Evolutionary conservation across 2,329 filamentous ascomycete genomes (phyloP).

Genomic region (Xylariaceae sp.): DNA sequence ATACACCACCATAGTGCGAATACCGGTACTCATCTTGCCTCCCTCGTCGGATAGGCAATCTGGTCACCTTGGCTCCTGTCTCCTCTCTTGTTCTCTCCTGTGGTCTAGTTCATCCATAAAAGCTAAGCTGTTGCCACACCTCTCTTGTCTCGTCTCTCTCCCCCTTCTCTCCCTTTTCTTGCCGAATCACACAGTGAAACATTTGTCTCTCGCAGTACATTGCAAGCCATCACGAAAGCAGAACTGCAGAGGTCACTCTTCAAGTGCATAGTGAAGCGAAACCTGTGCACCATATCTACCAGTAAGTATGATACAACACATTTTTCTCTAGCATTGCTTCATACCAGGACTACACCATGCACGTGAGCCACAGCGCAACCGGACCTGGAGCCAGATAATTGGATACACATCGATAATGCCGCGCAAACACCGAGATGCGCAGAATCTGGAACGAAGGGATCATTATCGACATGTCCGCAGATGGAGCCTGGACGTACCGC

Average conservation of each 20-base stretch:
- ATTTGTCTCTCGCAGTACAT: constrained; percentile 10
- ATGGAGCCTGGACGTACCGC: not conserved
- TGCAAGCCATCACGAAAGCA: constrained; percentile 9
- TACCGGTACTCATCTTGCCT: constrained; percentile 1
- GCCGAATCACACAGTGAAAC: constrained; percentile 24
- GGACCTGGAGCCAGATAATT: not conserved
- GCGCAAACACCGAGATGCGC: not conserved
- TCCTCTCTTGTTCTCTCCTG: constrained; percentile 13
- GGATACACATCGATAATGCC: not conserved
- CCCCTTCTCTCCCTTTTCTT: constrained; percentile 27
- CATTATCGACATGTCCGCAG: not conserved
- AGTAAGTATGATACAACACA: not conserved
- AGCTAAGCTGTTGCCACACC: constrained; percentile 27
- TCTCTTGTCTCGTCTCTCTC: constrained; percentile 23
- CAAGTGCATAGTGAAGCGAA: constrained; percentile 1
- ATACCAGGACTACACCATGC: not conserved
- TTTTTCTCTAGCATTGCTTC: not conserved
- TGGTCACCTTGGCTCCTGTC: constrained; percentile 14
- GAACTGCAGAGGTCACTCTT: constrained; percentile 3
- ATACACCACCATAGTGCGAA: constrained; percentile 9
- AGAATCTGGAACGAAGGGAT: not conserved
- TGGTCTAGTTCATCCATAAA: constrained; percentile 28
- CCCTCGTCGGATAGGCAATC: constrained; percentile 1
- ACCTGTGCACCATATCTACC: constrained; percentile 1
- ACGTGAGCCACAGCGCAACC: not conserved